These are phyloP conservation scores for Cornus suecica DNA, from an alignment of 148 eudicot genomes.

Conservation along the genomic window DNA sequence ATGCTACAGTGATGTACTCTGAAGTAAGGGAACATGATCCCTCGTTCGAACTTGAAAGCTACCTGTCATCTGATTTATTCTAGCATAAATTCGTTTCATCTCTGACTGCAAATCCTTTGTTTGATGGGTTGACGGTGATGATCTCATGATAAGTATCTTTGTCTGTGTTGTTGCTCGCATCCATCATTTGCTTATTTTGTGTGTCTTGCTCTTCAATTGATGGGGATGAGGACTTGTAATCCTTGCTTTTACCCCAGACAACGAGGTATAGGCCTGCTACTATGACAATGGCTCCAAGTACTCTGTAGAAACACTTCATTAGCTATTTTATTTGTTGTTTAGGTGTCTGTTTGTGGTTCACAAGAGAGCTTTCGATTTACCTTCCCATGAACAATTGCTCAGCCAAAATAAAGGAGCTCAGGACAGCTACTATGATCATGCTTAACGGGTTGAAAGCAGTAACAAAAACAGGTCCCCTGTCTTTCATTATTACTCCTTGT, in stretches of 20 bases:
- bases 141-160: conserved; percentile 19
- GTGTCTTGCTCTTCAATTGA: conserved; percentile 25
- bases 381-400: conserved; percentile 85
- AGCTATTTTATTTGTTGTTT: conserved; percentile 8
- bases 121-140: conserved; percentile 18
- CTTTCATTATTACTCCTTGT: conserved; percentile 86
- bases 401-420: conserved; percentile 67
- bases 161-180: conserved; percentile 9
- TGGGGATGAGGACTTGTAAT: conserved; percentile 27
- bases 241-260: conserved; percentile 71
- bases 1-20: not conserved
- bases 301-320: conserved; percentile 32
- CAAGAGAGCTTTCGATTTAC: conserved; percentile 27
- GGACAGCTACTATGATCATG: conserved; percentile 79
- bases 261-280: conserved; percentile 62
- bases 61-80: conserved; percentile 5
- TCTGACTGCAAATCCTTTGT: conserved; percentile 5
- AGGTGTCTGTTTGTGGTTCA: not conserved
- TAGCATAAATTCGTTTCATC: conserved; percentile 1
- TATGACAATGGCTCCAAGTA: conserved; percentile 54
- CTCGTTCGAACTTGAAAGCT: not conserved
- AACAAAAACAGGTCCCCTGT: conserved; percentile 88
- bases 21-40: not conserved
- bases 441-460: conserved; percentile 87
- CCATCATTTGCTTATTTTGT: conserved; percentile 22